Evolutionary conservation across 371 early-diverging fungal genomes (phyloP).

Genomic region (Blastocladiella emersonii): DNA sequence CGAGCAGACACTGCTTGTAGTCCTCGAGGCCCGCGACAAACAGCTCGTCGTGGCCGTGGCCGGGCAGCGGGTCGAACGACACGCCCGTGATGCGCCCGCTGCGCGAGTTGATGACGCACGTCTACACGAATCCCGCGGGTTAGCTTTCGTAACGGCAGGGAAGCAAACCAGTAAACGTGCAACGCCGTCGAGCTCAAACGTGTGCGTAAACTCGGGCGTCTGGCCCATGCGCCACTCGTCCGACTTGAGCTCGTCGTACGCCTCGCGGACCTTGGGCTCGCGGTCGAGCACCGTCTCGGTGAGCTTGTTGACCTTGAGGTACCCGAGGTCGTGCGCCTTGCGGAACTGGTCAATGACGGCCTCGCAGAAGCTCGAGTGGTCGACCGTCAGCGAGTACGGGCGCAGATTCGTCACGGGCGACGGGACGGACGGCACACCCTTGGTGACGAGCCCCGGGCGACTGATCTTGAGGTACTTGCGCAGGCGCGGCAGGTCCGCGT

Average conservation of each 20-base stretch:
- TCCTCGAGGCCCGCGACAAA: not conserved
- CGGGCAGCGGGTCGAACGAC: not conserved
- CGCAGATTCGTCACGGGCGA: slow-evolving; percentile 71
- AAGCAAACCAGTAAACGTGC: not conserved
- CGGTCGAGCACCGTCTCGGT: not conserved
- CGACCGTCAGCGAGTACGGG: slow-evolving; percentile 63
- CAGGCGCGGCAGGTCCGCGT: slow-evolving; percentile 59
- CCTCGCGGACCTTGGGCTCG: not conserved
- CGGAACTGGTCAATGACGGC: slow-evolving; percentile 57
- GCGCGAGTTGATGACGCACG: not conserved
- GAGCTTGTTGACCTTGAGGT: not conserved
- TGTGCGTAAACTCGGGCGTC: not conserved
- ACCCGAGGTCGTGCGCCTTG: slow-evolving; percentile 19
- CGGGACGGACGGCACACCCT: slow-evolving; percentile 78
- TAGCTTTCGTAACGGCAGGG: not conserved
- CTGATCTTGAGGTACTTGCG: slow-evolving; percentile 30
- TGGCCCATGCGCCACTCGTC: not conserved
- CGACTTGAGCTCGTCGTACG: not conserved
- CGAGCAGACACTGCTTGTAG: not conserved
- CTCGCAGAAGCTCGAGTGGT: slow-evolving; percentile 67
- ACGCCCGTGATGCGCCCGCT: not conserved
- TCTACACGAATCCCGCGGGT: not conserved
- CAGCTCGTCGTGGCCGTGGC: not conserved
- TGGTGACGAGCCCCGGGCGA: slow-evolving; percentile 43
- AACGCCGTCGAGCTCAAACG: not conserved